Conservation (phyloP, 148 eudicot species). For the Arbutus unedo region DNA sequence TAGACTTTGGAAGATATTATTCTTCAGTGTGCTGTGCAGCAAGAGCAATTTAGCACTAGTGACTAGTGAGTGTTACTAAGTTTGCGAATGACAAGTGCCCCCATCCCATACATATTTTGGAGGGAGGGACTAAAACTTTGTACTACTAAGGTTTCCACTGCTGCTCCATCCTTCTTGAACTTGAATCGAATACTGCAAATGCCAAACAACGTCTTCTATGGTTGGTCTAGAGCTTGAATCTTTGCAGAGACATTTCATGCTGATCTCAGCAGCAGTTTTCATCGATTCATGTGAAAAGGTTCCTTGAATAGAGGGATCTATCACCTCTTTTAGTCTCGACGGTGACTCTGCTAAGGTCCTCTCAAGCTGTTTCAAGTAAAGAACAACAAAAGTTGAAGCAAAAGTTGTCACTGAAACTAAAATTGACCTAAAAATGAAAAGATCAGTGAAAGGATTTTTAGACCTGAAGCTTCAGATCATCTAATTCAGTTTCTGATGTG, state of each 20-base stretch:
- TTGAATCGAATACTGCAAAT: slow-evolving; percentile 87
- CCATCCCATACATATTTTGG: no score
- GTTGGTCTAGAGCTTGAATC: slow-evolving; percentile 67
- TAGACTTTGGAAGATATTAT: background rate
- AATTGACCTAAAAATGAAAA: background rate
- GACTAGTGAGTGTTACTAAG: background rate
- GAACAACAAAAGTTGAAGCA: background rate
- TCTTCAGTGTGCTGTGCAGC: no score
- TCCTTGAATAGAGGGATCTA: slow-evolving; percentile 66
- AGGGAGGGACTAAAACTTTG: slow-evolving; percentile 20
- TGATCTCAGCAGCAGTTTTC: slow-evolving; percentile 63
- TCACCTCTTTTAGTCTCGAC: slow-evolving; percentile 48
- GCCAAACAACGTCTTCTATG: slow-evolving; percentile 89
- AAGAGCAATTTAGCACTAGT: background rate
- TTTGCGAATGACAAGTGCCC: background rate
- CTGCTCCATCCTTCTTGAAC: slow-evolving; percentile 92
- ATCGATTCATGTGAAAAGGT: slow-evolving; percentile 80
- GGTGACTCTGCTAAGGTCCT: slow-evolving; percentile 70
- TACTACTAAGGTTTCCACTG: slow-evolving; percentile 80
- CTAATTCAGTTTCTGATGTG: slow-evolving; percentile 51
- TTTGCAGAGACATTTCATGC: slow-evolving; percentile 56
- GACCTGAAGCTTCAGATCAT: slow-evolving; percentile 67
- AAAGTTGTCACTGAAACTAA: background rate
- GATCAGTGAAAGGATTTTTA: background rate
- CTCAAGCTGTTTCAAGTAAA: slow-evolving; percentile 52